These are phyloP conservation scores for Aquanectria penicillioides DNA, from an alignment of 2,329 filamentous ascomycete species.

Conservation along the genomic window DNA sequence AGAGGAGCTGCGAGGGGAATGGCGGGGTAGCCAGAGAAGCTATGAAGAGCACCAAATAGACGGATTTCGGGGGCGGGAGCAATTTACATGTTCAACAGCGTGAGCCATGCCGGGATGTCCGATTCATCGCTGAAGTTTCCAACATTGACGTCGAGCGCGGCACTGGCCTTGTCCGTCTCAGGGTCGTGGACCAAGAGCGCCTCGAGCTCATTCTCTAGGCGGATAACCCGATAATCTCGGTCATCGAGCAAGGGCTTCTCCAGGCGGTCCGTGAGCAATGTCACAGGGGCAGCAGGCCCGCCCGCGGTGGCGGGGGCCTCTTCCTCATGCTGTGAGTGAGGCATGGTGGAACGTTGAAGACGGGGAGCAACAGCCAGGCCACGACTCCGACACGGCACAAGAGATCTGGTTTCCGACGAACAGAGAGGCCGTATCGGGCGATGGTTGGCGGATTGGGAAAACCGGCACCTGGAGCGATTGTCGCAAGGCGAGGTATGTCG, in stretches of 20 bases:
- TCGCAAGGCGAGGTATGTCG: conserved; percentile 25
- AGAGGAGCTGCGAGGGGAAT: too few relatives aligned
- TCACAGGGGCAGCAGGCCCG: conserved; percentile 43
- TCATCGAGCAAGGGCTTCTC: conserved; percentile 89
- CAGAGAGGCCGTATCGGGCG: conserved; percentile 21
- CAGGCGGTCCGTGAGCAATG: conserved; percentile 72
- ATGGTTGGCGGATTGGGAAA: conserved; percentile 22
- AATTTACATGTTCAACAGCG: conserved; percentile 84
- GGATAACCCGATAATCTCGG: conserved; percentile 86
- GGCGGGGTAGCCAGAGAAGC: too few relatives aligned
- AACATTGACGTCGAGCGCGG: conserved; percentile 93
- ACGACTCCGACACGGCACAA: conserved; percentile 30
- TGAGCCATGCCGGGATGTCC: conserved; percentile 95
- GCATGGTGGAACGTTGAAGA: conserved; percentile 40
- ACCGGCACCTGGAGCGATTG: conserved; percentile 6
- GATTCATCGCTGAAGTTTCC: conserved; percentile 93
- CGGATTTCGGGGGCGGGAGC: conserved; percentile 13
- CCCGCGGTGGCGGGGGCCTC: conserved; percentile 36
- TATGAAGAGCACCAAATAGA: conserved; percentile 5
- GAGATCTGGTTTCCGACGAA: conserved; percentile 17
- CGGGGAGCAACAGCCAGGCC: conserved; percentile 16
- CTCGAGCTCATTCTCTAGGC: conserved; percentile 87
- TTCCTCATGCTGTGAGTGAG: conserved; percentile 41
- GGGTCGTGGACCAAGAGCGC: conserved; percentile 92
- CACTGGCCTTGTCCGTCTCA: conserved; percentile 96